phyloP scores from a whole-genome alignment of 257 asterid species.

The Przewalskia tangutica region DNA sequence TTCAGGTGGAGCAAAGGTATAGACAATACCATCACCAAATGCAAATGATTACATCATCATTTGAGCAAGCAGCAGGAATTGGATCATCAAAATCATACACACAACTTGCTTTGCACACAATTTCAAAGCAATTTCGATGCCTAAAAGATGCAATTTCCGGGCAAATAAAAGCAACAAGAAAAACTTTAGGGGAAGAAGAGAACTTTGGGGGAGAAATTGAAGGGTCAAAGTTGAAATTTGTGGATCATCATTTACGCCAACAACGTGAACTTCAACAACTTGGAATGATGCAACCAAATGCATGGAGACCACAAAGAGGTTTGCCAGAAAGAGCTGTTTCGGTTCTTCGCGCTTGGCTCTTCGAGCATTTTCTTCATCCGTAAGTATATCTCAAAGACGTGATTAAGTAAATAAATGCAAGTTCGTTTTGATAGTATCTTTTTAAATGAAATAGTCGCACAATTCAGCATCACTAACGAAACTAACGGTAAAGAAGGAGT shows the following conservation, averaged over 20 bases:
- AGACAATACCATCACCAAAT: slow-evolving; percentile 54
- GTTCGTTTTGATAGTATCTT: neutral
- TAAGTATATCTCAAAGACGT: neutral
- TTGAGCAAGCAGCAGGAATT: slow-evolving; percentile 59
- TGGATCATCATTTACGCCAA: slow-evolving; percentile 41
- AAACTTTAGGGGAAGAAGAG: slow-evolving; percentile 43
- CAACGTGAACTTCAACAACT: slow-evolving; percentile 47
- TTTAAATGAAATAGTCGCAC: neutral
- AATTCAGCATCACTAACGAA: neutral
- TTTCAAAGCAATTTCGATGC: slow-evolving; percentile 58
- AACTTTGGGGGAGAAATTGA: slow-evolving; percentile 18
- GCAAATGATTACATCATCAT: slow-evolving; percentile 42
- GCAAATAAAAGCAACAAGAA: slow-evolving; percentile 39
- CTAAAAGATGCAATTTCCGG: slow-evolving; percentile 41
- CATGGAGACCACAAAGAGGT: slow-evolving; percentile 51
- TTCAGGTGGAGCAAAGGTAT: slow-evolving; percentile 64
- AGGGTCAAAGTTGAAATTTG: slow-evolving; percentile 38
- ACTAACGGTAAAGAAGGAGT: too few species aligned
- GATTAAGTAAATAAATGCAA: neutral
- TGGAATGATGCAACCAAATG: slow-evolving; percentile 43
- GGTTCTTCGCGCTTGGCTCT: slow-evolving; percentile 53
- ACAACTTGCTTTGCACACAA: slow-evolving; percentile 43
- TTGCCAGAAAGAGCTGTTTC: slow-evolving; percentile 42
- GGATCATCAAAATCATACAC: slow-evolving; percentile 62
- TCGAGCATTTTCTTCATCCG: slow-evolving; percentile 53